Evolutionary conservation across 2,329 filamentous ascomycete species (phyloP), one percentile per base, ranked within the genome.

Genomic region (Capronia coronata): DNA sequence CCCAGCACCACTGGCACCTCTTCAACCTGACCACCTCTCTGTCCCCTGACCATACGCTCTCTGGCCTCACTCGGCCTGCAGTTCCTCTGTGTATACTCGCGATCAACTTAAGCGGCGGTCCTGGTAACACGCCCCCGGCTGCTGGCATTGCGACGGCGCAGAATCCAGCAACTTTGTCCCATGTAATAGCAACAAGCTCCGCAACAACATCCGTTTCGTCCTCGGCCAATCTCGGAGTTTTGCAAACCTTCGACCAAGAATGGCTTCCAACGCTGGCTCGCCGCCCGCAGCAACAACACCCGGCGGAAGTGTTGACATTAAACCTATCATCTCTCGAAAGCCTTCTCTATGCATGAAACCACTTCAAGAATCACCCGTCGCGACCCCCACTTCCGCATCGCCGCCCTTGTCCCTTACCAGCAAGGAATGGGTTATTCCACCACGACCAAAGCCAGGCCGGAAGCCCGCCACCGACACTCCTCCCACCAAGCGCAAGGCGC

Each of bases 381-480:
- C 62, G 56, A 46, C 59, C 62, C 56, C 63, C 23, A 49, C 59
- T 23, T 63, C 68, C 23, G 67, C 64, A 10, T 65, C 70, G 14
- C 67, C 68, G 7, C 66, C 69, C 52, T 63, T 68, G 46, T 73
- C 75, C 45, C 80, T 90, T 66, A 91, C 86, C 29, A 86, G 79
- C 61, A 90, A 83, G 67, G 85, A 91, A 79, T 93, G 87, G 87
- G 77, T 91, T 19, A 82, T 93, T 38, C 87, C 87, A 19, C 87
- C 87, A 22, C 78, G 87, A 53, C 87, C 87, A 40, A 91, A 90
- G 74, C 91, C 93, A 18, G 91, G 91, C 42, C 82, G 91, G 60
- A 97, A 97, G 75, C 90, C 91, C 2, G 87, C 88, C 40, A 94
- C 87, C 29, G 90, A 96, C 64, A 94, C 90, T 45, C 89, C 90